These are phyloP conservation scores for Aegilops speltoides DNA, from an alignment of 176 grass and related monocot genomes.

Conservation along the genomic window DNA sequence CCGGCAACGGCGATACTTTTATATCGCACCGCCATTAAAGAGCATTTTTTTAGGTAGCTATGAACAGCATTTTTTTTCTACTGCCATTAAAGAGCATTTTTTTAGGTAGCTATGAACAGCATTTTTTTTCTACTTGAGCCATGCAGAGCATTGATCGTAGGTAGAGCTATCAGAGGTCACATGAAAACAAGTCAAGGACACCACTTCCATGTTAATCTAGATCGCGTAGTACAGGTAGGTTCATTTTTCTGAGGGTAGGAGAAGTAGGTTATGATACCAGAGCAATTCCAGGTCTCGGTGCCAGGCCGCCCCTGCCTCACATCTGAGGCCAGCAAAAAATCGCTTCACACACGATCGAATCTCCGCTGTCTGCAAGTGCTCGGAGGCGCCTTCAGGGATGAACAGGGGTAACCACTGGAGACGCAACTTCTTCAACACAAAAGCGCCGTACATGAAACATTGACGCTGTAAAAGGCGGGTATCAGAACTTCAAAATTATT, in stretches of 20 bases:
- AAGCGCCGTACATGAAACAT: background rate
- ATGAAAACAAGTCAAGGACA: constrained; percentile 9
- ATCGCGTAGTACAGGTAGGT: too few species aligned
- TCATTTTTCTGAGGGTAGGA: too few species aligned
- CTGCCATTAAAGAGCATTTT: background rate
- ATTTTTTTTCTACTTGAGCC: background rate
- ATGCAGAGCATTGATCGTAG: background rate
- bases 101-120: background rate
- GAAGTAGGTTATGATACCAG: background rate
- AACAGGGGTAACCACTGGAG: background rate
- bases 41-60: background rate
- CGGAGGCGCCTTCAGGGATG: background rate
- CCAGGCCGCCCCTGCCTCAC: background rate
- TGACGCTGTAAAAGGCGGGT: background rate
- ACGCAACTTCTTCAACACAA: background rate
- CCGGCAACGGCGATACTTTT: constrained; percentile 46
- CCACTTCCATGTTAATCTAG: background rate
- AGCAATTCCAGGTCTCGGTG: background rate
- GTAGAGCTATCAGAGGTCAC: constrained; percentile 5
- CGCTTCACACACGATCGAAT: background rate
- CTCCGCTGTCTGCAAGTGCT: background rate
- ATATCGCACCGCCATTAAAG: background rate
- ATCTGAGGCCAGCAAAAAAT: background rate
- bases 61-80: too few species aligned
- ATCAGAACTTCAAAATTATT: background rate